phyloP scores from a whole-genome alignment of 352 stramenopile species.

The Phytopythium kandeliae region DNA sequence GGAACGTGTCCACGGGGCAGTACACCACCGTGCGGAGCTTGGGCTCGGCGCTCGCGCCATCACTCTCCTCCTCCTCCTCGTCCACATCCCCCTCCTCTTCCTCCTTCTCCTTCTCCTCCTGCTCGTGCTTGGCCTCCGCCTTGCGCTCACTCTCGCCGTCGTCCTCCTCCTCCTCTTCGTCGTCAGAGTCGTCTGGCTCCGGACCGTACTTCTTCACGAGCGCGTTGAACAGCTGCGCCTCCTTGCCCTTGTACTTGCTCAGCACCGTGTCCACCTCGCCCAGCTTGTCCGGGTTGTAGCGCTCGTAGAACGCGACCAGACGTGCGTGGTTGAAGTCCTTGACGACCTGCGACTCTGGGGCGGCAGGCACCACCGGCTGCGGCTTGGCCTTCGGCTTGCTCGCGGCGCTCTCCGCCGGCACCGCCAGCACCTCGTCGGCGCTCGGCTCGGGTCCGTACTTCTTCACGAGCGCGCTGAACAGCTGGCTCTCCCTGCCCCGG shows the following conservation, averaged over 20 bases:
- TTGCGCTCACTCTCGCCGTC: conserved; percentile 11
- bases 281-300: conserved; percentile 81
- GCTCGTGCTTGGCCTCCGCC: conserved; percentile 7
- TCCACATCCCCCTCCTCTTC: conserved; percentile 33
- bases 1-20: conserved; percentile 80
- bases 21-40: conserved; percentile 69
- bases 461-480: conserved; percentile 74
- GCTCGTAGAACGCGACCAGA: conserved; percentile 72
- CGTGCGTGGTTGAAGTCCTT: conserved; percentile 59
- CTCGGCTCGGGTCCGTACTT: conserved; percentile 79
- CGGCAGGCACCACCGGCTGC: conserved; percentile 1
- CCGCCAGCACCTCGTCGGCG: conserved; percentile 33
- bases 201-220: conserved; percentile 84
- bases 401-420: conserved; percentile 4
- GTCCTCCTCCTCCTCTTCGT: conserved; percentile 52
- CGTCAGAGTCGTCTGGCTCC: conserved; percentile 67
- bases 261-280: conserved; percentile 57
- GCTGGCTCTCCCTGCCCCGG: conserved; percentile 62
- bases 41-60: conserved; percentile 25
- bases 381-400: conserved; percentile 10
- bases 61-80: conserved; percentile 35
- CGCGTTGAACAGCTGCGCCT: conserved; percentile 72
- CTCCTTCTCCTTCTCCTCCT: conserved; percentile 16
- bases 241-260: conserved; percentile 78
- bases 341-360: conserved; percentile 20